Base-by-base conservation (phyloP, 75 land plant genomes). In the Isoetes taiwanensis region DNA sequence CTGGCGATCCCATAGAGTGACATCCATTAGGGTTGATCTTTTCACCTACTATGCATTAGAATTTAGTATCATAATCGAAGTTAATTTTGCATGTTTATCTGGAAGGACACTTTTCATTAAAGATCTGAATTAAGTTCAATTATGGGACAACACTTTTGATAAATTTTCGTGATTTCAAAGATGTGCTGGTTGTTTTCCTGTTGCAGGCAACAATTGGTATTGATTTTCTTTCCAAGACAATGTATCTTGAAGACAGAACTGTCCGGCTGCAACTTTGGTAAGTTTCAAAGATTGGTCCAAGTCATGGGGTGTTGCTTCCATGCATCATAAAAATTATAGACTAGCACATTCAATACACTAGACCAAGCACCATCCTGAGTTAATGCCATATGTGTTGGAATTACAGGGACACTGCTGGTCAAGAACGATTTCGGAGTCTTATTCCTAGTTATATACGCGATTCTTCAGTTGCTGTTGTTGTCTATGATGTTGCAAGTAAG, bases 181-280 rank as follows among this genome's bases (percentile, higher is more conserved):
- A 54, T 35, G 16, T 57, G 0, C 16, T 16, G 59, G 32, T 24
- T 52, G 24, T 64, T 25, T 64, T 41, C 2, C 17, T 58, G 19
- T 27, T 16, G 20, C 57, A 72, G 78, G 75, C 78, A 30, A 75
- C 78, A 0, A 71, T 75, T 38, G 78, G 78, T 23, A 75, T 75
- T 40, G 78, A 75, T 23, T 75, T 75, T 54, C 63, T 75, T 16
- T 75, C 78, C 17, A 75, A 75, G 61, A 75, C 78, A 26, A 75
- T 75, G 78, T 75, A 75, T 34, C 76, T 75, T 34, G 78, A 75
- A 30, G 78, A 75, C 52, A 64, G 78, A 28, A 75, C 78, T 29
- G 76, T 75, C 27, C 69, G 78, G 21, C 38, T 75, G 56, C 78
- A 75, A 57, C 65, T 75, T 1, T 75, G 78, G 78, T 75, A 23